These are phyloP conservation scores for Penicillium sp. DNA, from an alignment of 2,329 filamentous ascomycete genomes.

Conservation along the genomic window DNA sequence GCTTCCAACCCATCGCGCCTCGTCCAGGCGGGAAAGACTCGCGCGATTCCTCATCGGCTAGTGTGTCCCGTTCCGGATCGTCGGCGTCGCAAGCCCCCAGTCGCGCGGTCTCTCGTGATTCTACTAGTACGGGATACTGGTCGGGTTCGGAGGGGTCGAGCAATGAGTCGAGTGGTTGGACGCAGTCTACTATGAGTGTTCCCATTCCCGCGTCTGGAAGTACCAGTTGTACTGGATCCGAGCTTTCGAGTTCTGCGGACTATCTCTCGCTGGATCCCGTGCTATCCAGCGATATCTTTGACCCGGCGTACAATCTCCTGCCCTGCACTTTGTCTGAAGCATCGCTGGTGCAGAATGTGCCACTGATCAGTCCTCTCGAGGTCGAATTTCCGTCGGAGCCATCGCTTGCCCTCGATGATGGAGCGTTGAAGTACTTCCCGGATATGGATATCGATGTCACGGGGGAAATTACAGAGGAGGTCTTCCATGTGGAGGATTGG, in stretches of 20 bases:
- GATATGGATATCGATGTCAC: slow-evolving; percentile 21
- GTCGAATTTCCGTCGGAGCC: slow-evolving; percentile 24
- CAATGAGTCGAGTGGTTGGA: slow-evolving; percentile 2
- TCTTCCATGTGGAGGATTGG: slow-evolving; percentile 25
- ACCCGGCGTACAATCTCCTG: slow-evolving; percentile 18
- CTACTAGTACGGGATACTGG: slow-evolving; percentile 11
- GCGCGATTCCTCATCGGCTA: slow-evolving; percentile 3
- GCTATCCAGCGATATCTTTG: slow-evolving; percentile 11
- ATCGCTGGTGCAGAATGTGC: slow-evolving; percentile 5
- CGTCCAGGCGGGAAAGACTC: slow-evolving; percentile 9
- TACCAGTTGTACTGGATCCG: neutral
- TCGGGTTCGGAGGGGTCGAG: slow-evolving; percentile 19
- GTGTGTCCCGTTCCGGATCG: slow-evolving; percentile 13
- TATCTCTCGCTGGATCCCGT: slow-evolving; percentile 9
- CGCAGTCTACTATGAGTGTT: neutral
- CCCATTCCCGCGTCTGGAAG: neutral
- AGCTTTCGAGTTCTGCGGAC: slow-evolving; percentile 9
- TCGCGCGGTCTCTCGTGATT: slow-evolving; percentile 2
- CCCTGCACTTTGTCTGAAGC: slow-evolving; percentile 9
- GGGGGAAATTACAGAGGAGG: slow-evolving; percentile 16
- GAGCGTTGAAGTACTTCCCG: slow-evolving; percentile 12
- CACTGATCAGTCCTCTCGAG: slow-evolving; percentile 19
- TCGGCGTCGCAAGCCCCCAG: slow-evolving; percentile 9
- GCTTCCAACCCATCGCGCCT: slow-evolving; percentile 24
- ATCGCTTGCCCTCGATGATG: slow-evolving; percentile 11